phyloP scores from a whole-genome alignment of 371 early-diverging fungal species.

The Actinomucor elegans region DNA sequence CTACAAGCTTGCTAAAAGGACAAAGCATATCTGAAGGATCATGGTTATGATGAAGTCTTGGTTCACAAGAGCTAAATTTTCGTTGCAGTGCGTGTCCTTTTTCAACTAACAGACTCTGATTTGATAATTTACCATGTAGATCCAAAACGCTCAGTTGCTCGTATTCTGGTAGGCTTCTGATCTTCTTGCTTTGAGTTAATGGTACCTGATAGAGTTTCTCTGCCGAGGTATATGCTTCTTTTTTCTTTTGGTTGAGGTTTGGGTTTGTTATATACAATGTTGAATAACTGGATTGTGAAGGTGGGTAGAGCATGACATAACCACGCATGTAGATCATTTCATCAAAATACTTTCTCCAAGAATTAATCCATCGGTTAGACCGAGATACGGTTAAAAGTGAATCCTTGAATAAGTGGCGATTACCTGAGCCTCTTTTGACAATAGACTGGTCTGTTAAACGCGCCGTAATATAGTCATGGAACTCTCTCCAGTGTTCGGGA shows the following conservation, averaged over 20 bases:
- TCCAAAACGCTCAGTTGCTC: constrained; percentile 49
- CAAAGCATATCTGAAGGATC: constrained; percentile 54
- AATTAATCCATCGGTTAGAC: constrained; percentile 57
- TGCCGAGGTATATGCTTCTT: constrained; percentile 5
- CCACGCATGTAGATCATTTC: constrained; percentile 63
- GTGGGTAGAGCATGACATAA: constrained; percentile 64
- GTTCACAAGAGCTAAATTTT: constrained; percentile 51
- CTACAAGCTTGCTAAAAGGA: constrained; percentile 27
- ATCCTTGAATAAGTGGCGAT: constrained; percentile 5
- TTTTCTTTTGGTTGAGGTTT: constrained; percentile 40
- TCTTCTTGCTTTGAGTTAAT: constrained; percentile 43
- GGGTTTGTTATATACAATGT: constrained; percentile 55
- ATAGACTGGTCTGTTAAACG: constrained; percentile 49
- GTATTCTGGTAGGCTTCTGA: constrained; percentile 36
- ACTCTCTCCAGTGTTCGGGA: constrained; percentile 70
- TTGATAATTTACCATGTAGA: constrained; percentile 47
- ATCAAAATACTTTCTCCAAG: constrained; percentile 65
- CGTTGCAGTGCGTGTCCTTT: constrained; percentile 47
- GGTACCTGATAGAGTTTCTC: constrained; percentile 45
- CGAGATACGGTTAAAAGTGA: constrained; percentile 12
- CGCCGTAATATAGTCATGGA: constrained; percentile 62
- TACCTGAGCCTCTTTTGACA: constrained; percentile 27
- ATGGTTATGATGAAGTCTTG: constrained; percentile 18
- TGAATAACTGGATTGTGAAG: constrained; percentile 51
- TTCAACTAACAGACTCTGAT: constrained; percentile 30